A percentile compares a stretch with the other conserved stretches of the same genome.
phyloP scores from a whole-genome alignment of 495 filamentous ascomycete species.

The Aspergillus baeticus region DNA sequence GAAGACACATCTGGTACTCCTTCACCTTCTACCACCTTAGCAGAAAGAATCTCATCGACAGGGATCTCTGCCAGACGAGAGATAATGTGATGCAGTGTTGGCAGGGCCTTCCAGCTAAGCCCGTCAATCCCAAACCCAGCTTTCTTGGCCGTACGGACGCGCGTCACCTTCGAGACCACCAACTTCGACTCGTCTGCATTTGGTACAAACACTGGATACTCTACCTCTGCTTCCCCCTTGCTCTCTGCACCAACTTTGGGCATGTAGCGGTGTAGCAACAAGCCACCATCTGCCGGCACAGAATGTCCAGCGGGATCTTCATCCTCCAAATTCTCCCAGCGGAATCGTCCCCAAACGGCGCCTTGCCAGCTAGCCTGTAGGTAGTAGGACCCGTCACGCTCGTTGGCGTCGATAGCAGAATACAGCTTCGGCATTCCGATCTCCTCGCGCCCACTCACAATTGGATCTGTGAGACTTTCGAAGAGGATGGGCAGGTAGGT shows the following conservation, averaged over 20 bases:
- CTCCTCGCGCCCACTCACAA: constrained; percentile 54
- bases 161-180: constrained; percentile 31
- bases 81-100: constrained; percentile 56
- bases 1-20: constrained; percentile 48
- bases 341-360: constrained; percentile 42
- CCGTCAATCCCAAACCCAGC: constrained; percentile 43
- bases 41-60: constrained; percentile 50
- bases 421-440: constrained; percentile 58
- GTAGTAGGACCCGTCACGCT: constrained; percentile 34
- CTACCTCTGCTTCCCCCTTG: constrained; percentile 44
- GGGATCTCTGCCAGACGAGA: constrained; percentile 50
- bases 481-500: constrained; percentile 56
- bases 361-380: constrained; percentile 49
- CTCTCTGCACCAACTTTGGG: constrained; percentile 40
- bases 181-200: constrained; percentile 34
- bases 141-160: constrained; percentile 34
- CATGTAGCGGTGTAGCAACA: constrained; percentile 47
- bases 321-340: constrained; percentile 36
- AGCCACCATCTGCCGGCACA: constrained; percentile 32
- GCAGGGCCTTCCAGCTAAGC: constrained; percentile 47
- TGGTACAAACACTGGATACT: constrained; percentile 45
- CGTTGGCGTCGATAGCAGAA: constrained; percentile 43
- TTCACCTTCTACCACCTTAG: constrained; percentile 48
- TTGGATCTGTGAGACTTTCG: constrained; percentile 51
- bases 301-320: constrained; percentile 25